Evolutionary conservation across 2,329 filamentous ascomycete genomes (phyloP), one percentile per base, ranked within the genome.

Genomic region (Alternaria conjuncta): DNA sequence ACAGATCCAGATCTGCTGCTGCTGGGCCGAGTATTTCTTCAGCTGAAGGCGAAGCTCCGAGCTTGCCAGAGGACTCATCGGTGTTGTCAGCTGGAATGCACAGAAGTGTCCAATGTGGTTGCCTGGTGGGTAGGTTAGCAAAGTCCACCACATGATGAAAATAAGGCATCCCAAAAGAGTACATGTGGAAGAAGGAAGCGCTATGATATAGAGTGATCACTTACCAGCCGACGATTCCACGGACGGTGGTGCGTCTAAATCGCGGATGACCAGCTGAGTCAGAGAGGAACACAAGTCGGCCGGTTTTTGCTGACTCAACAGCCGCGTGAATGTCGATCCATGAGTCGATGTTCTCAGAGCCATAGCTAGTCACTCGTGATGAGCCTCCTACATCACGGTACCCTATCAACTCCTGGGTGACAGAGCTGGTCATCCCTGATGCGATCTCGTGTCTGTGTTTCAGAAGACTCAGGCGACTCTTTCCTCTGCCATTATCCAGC

Each of bases 281-380:
- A 1, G 94, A 93, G 7, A 98, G 84, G 70, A 97, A 94, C 6
- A 96, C 93, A 4, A 99, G 82, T 20, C 94, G 89, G 3, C 90
- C 92, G 62, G 86, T 82, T 60, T 89, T 87, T 2, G 93, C 88
- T 45, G 89, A 82, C 64, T 90, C 88, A 1, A 93, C 88, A 53
- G 89, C 87, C 41, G 92, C 90, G 78, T 99, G 96, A 56, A 98
- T 96, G 76, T 97, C 95, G 57, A 92, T 90, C 96, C 96, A 99
- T 0, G 94, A 94, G 62, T 93, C 92, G 50, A 97, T 90, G 75
- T 97, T 93, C 13, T 90, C 90, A 63, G 91, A 90, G 4, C 92
- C 90, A 77, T 96, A 98, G 77, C 97, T 98, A 73, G 97, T 84
- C 43, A 96, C 82, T 18, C 84, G 78, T 15, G 71, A 72, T 2